Evolutionary conservation across 2,329 filamentous ascomycete genomes (phyloP).

Genomic region (Venturia pyrina): DNA sequence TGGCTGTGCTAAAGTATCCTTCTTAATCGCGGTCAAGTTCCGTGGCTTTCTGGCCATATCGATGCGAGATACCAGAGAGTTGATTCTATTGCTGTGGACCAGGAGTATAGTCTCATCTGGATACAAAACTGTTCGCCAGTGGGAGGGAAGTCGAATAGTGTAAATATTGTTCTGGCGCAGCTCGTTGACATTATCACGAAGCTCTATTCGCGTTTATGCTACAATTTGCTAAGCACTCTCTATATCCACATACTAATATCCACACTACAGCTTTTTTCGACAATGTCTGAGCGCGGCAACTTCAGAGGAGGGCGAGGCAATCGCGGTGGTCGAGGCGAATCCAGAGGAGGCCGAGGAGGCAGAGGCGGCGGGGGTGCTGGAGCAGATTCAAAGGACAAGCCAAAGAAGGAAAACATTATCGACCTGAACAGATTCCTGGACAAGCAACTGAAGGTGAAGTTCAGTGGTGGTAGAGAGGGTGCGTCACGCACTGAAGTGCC

Average conservation of each 20-base stretch:
- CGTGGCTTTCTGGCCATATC: not conserved
- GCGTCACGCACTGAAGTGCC: conserved; percentile 20
- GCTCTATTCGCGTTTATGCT: not conserved
- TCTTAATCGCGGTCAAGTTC: not conserved
- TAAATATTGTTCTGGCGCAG: not conserved
- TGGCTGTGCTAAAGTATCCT: not conserved
- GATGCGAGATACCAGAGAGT: not conserved
- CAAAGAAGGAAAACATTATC: conserved; percentile 98
- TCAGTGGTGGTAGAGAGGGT: conserved; percentile 91
- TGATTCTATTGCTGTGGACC: not conserved
- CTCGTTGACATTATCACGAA: not conserved
- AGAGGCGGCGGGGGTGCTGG: conserved; percentile 21
- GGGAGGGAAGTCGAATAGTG: not conserved
- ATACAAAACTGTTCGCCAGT: not conserved
- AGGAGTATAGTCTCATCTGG: not conserved
- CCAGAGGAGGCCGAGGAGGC: conserved; percentile 21
- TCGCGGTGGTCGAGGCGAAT: conserved; percentile 25
- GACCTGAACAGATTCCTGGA: conserved; percentile 96
- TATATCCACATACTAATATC: not conserved
- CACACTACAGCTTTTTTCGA: not conserved
- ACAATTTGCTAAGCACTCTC: not conserved
- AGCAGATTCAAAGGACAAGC: conserved; percentile 53
- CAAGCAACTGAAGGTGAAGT: conserved; percentile 90
- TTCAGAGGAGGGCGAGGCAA: conserved; percentile 34
- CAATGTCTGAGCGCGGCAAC: conserved; percentile 47